These are phyloP conservation scores for Claviceps africana DNA, from an alignment of 2,329 filamentous ascomycete species.

Conservation along the genomic window DNA sequence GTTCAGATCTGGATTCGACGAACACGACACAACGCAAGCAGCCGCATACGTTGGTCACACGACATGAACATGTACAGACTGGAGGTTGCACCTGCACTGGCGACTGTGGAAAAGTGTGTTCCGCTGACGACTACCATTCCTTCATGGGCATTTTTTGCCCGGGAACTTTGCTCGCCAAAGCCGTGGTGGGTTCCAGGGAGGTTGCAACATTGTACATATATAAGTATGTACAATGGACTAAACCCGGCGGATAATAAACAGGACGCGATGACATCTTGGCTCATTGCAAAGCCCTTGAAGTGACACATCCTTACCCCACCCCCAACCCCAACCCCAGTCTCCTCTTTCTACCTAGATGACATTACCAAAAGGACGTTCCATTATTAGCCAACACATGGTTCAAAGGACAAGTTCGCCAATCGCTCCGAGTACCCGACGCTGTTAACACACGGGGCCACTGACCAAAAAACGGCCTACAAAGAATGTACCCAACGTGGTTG, in stretches of 20 bases:
- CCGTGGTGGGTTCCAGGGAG: neutral
- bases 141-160: neutral
- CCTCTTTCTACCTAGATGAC: neutral
- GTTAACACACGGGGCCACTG: neutral
- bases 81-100: neutral
- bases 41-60: neutral
- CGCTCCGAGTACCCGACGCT: neutral
- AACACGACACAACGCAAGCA: slow-evolving; percentile 1
- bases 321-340: neutral
- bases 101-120: neutral
- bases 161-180: too few relatives aligned
- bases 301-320: neutral
- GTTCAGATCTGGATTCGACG: neutral
- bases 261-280: neutral
- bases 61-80: slow-evolving; percentile 1
- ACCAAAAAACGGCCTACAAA: neutral
- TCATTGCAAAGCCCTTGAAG: neutral
- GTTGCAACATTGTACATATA: neutral
- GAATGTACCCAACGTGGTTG: neutral
- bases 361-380: neutral
- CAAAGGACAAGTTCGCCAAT: neutral
- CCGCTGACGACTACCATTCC: neutral
- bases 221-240: too few relatives aligned
- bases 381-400: neutral
- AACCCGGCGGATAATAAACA: neutral